These are phyloP conservation scores for Eragrostis curvula DNA, from an alignment of 176 grass and related monocot species.

Conservation along the genomic window DNA sequence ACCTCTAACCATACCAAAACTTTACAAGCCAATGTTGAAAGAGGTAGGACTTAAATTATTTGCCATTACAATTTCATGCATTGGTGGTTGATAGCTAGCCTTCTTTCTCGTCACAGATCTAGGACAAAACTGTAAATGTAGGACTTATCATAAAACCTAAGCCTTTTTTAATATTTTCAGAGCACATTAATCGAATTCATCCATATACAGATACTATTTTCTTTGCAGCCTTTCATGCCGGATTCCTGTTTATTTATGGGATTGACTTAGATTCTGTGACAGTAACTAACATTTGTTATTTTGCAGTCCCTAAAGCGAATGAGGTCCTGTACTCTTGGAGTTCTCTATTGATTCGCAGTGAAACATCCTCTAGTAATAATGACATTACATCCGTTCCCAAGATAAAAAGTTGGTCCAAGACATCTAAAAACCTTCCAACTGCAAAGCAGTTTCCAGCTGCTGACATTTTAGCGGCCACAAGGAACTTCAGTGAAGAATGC, in stretches of 20 bases:
- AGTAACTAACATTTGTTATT: constrained; percentile 36
- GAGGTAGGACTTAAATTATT: constrained; percentile 48
- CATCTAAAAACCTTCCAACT: constrained; percentile 70
- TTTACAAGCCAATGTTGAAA: constrained; percentile 48
- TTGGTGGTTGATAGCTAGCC: constrained; percentile 5
- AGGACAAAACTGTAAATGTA: constrained; percentile 18
- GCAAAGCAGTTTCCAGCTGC: constrained; percentile 70
- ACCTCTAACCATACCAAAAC: constrained; percentile 32
- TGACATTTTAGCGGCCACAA: constrained; percentile 77
- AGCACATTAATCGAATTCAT: constrained; percentile 16
- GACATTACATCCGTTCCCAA: constrained; percentile 46
- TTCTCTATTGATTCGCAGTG: constrained; percentile 45
- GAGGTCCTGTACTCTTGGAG: constrained; percentile 51
- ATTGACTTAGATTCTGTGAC: constrained; percentile 30
- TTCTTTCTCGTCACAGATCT: constrained; percentile 20
- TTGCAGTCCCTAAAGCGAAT: constrained; percentile 55
- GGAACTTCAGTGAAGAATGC: constrained; percentile 75
- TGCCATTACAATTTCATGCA: constrained; percentile 13
- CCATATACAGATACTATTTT: constrained; percentile 15
- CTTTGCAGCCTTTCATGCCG: constrained; percentile 4
- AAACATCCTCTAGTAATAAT: constrained; percentile 46
- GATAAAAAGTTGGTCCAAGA: constrained; percentile 68
- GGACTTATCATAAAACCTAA: constrained; percentile 9
- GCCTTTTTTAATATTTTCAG: constrained; percentile 15
- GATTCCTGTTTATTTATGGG: constrained; percentile 20